Evolutionary conservation across 768 basidiomycete genomes (phyloP), one percentile per base, ranked within the genome.

Genomic region (Erythrobasidium yunnanense): DNA sequence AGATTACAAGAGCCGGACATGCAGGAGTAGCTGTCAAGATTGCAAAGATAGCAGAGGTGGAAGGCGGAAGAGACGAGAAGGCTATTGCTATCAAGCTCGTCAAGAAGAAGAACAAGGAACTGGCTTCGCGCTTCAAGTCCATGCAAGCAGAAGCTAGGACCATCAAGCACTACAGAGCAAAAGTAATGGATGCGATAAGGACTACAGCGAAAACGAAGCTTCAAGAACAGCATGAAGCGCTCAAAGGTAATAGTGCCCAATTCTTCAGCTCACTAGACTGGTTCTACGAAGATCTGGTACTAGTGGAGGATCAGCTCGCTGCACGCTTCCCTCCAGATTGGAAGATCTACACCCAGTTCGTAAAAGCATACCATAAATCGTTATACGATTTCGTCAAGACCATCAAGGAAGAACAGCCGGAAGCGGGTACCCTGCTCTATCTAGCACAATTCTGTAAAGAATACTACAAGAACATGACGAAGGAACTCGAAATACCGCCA

Each of bases 391-490:
- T 83, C 1, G 78, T 99, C 71, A 83, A 84, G 71, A 81, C 78
- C 65, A 82, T 92, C 35, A 79, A 88, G 25, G 81, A 84, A 0
- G 87, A 50, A 22, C 49, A 51, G 30, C 86, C 88, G 1, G 92
- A 91, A 62, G 93, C 95, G n/a, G 87, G 84, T 71, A 82, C 85
- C 18, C 80, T 97, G 27, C 83, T 99, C 1, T 81, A 84, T 23
- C 81, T 99, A 27, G 87, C 89, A 70, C 87, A 86, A 4, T 96
- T 91, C 90, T 81, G 95, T 55, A 97, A 96, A 77, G 87, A 96
- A 74, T 96, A 97, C 79, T 86, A 87, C 78, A 82, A 84, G 74
- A 88, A 84, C 73, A 96, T 96, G 91, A 68, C 60, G 32, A 90
- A 89, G 76, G 91, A 96, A 72, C 83, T 97, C 55, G 84, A 85